Percentiles rank a stretch among this genome's conserved stretches.
These are phyloP conservation scores for Taxillus chinensis DNA, from an alignment of 164 flowering plant genomes.

Conservation along the genomic window DNA sequence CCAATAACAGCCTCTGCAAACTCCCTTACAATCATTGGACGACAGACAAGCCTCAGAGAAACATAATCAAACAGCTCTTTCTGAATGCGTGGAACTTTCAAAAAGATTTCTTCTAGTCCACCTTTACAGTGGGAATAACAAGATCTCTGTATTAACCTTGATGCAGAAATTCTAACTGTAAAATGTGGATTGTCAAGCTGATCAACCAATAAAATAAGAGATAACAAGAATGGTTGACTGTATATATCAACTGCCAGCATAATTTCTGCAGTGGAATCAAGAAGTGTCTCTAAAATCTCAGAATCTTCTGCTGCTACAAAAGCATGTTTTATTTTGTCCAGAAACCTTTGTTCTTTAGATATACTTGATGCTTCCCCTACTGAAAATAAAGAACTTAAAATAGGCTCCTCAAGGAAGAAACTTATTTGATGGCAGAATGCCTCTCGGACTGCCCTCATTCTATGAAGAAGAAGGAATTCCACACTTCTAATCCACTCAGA, in stretches of 20 bases:
- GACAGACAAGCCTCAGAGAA: slow-evolving; percentile 48
- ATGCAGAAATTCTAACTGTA: slow-evolving; percentile 60
- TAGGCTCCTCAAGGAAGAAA: slow-evolving; percentile 46
- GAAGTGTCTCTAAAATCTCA: slow-evolving; percentile 55
- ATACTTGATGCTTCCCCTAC: slow-evolving; percentile 27
- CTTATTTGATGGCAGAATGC: slow-evolving; percentile 68
- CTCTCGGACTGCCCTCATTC: slow-evolving; percentile 59
- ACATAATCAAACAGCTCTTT: slow-evolving; percentile 78
- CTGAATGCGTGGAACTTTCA: slow-evolving; percentile 46
- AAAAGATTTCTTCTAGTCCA: slow-evolving; percentile 53
- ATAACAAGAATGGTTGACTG: slow-evolving; percentile 52
- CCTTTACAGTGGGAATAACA: slow-evolving; percentile 67
- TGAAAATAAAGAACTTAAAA: slow-evolving; percentile 47
- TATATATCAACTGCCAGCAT: slow-evolving; percentile 65
- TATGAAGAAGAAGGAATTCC: slow-evolving; percentile 52
- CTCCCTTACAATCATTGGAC: slow-evolving; percentile 63
- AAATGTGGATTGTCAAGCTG: slow-evolving; percentile 75
- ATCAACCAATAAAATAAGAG: slow-evolving; percentile 72
- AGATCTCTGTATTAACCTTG: slow-evolving; percentile 58
- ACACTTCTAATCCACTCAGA: slow-evolving; percentile 66
- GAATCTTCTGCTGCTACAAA: slow-evolving; percentile 56
- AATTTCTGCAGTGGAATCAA: slow-evolving; percentile 64
- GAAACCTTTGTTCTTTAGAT: slow-evolving; percentile 50
- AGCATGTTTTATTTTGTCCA: slow-evolving; percentile 65
- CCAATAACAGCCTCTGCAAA: slow-evolving; percentile 89